A percentile compares a stretch with the other conserved stretches of the same genome.
phyloP scores from a whole-genome alignment of 495 filamentous ascomycete genomes.

The Podospora didyma region DNA sequence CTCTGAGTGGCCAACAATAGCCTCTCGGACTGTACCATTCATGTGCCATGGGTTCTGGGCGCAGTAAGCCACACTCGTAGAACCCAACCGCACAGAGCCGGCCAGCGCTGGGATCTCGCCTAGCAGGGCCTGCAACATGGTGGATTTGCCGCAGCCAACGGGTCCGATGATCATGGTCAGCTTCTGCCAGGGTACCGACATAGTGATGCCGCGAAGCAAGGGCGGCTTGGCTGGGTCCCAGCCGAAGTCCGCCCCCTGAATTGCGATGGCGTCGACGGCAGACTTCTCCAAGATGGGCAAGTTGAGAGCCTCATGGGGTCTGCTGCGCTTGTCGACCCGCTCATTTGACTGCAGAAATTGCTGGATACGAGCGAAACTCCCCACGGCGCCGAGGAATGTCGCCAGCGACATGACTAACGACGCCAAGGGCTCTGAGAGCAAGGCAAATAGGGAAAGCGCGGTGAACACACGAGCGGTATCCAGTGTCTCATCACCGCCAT shows the following conservation, averaged over 20 bases:
- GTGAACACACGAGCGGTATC: slow-evolving; percentile 54
- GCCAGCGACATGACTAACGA: slow-evolving; percentile 55
- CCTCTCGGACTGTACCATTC: slow-evolving; percentile 35
- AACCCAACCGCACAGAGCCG: slow-evolving; percentile 25
- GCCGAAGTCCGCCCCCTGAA: slow-evolving; percentile 47
- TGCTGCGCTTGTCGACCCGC: slow-evolving; percentile 17
- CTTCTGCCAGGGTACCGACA: slow-evolving; percentile 26
- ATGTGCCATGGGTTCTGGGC: slow-evolving; percentile 28
- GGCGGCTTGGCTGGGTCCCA: slow-evolving; percentile 48
- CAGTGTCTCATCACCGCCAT: slow-evolving; percentile 34
- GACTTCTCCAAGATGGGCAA: slow-evolving; percentile 5
- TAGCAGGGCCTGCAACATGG: slow-evolving; percentile 53
- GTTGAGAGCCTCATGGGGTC: background rate
- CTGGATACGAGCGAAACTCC: slow-evolving; percentile 59
- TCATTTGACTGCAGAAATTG: slow-evolving; percentile 47
- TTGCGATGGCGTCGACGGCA: slow-evolving; percentile 22
- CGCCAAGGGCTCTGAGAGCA: slow-evolving; percentile 55
- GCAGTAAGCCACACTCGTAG: slow-evolving; percentile 31
- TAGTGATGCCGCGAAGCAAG: slow-evolving; percentile 38
- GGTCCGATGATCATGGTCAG: slow-evolving; percentile 55
- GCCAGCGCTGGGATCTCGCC: slow-evolving; percentile 47
- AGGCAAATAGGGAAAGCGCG: slow-evolving; percentile 55
- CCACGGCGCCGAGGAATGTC: slow-evolving; percentile 48
- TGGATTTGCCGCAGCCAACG: slow-evolving; percentile 59
- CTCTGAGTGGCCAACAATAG: slow-evolving; percentile 27